phyloP scores from a whole-genome alignment of 345 rosid genomes.

The Salix arbutifolia region DNA sequence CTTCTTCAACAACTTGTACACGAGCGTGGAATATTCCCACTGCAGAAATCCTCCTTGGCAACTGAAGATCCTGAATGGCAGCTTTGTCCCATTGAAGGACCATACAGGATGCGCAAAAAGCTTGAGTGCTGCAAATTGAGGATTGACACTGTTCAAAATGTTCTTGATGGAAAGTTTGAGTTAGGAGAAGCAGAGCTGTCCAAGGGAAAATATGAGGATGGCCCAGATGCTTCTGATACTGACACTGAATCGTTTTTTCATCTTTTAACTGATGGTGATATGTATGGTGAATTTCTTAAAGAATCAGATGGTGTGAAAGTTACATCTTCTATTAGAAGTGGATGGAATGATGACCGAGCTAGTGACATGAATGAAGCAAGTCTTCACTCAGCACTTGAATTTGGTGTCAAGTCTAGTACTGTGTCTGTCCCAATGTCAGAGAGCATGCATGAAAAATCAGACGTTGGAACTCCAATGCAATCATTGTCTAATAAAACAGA shows the following conservation, averaged over 20 bases:
- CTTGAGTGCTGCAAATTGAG: slow-evolving; percentile 82
- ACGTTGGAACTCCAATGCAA: slow-evolving; percentile 69
- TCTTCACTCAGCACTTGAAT: slow-evolving; percentile 94
- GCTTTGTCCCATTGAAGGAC: slow-evolving; percentile 99
- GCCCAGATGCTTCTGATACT: slow-evolving; percentile 57
- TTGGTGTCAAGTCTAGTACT: slow-evolving; percentile 77
- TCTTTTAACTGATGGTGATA: slow-evolving; percentile 52
- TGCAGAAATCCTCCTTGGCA: slow-evolving; percentile 53
- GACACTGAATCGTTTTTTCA: slow-evolving; percentile 65
- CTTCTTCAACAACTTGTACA: slow-evolving; percentile 97
- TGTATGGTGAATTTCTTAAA: slow-evolving; percentile 58
- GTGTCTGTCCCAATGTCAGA: slow-evolving; percentile 71
- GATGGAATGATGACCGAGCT: slow-evolving; percentile 80
- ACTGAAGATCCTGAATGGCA: slow-evolving; percentile 87
- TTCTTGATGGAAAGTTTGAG: slow-evolving; percentile 71
- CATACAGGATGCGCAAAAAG: slow-evolving; percentile 99
- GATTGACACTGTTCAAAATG: slow-evolving; percentile 77
- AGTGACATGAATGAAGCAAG: slow-evolving; percentile 92
- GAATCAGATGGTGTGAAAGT: slow-evolving; percentile 49
- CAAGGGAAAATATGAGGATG: slow-evolving; percentile 51
- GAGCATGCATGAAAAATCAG: slow-evolving; percentile 66
- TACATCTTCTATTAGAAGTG: slow-evolving; percentile 57
- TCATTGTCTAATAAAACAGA: slow-evolving; percentile 62
- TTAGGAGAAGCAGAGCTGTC: slow-evolving; percentile 59
- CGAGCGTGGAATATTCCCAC: slow-evolving; percentile 91